Evolutionary conservation across 305 asterid species (phyloP).

Genomic region (Plantago lanceolata): DNA sequence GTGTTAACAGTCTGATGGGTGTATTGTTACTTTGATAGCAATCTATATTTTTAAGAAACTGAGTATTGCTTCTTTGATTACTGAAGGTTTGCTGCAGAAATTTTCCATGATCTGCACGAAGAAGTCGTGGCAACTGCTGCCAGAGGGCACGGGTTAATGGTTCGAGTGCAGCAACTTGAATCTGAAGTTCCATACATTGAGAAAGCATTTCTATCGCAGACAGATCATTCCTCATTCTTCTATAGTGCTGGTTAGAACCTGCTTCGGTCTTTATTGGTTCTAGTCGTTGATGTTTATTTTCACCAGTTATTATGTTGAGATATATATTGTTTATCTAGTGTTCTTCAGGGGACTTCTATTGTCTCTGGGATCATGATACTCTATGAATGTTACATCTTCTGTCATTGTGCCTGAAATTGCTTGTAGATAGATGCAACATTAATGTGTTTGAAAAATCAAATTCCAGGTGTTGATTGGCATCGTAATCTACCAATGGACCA

Average conservation of each 20-base stretch:
- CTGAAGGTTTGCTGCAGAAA: constrained; percentile 93
- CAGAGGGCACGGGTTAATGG: constrained; percentile 75
- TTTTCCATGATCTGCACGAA: constrained; percentile 86
- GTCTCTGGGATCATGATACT: not conserved
- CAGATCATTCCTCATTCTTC: constrained; percentile 69
- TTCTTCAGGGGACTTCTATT: constrained; percentile 3
- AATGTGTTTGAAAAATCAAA: constrained; percentile 21
- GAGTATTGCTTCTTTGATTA: constrained; percentile 28
- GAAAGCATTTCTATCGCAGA: constrained; percentile 82
- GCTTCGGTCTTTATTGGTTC: constrained; percentile 18
- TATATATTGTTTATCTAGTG: constrained; percentile 4
- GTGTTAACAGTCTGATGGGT: not conserved
- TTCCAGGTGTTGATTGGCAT: constrained; percentile 86
- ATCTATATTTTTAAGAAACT: constrained; percentile 12
- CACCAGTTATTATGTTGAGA: not conserved
- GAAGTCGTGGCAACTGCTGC: constrained; percentile 89
- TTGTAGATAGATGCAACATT: constrained; percentile 17
- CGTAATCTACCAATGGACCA: constrained; percentile 51
- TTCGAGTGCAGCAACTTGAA: constrained; percentile 88
- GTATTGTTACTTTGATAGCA: not conserved
- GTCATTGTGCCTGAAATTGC: constrained; percentile 23
- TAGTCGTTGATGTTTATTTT: not conserved
- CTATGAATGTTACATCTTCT: constrained; percentile 19
- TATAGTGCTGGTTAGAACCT: constrained; percentile 56
- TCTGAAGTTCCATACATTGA: constrained; percentile 71